Base-by-base conservation (phyloP, 352 stramenopile genomes). In the Plasmopara halstedii region DNA sequence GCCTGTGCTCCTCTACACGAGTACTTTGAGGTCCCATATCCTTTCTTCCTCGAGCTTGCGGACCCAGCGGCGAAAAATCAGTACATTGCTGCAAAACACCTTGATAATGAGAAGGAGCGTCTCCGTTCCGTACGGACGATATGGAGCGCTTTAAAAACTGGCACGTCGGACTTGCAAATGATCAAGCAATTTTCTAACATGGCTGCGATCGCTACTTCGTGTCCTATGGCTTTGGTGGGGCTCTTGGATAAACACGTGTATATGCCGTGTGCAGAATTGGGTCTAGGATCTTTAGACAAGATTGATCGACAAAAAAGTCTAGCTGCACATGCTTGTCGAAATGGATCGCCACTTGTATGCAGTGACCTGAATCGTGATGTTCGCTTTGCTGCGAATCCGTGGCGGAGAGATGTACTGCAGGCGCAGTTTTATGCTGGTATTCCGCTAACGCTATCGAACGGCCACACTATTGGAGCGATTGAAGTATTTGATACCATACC, bases 341-440 rank as follows among this genome's bases (percentile, higher is more conserved):
- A 76, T 23, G 69, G 74, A 34, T 70, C 67, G 4, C 82, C 82
- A 4, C 56, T 94, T 7, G 77, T 94, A 9, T 91, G 79, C 58
- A 81, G 74, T 43, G 75, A 94, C 53, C 48, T 88, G 37, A 64
- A 50, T n/a, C 59, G 50, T 10, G 82, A 94, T 38, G 61, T 89
- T 5, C 82, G 82, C 9, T 94, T 94, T 46, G 56, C 72, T 0
- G 67, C 66, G 4, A 94, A 94, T 48, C 61, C 67, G 32, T 88
- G 70, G 64, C 73, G 77, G 21, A 65, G 74, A 32, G 67, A 80
- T 57, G 83, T 57, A 26, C 50, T 56, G 48, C 70, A 41, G 56
- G 62, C 43, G 49, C 53, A 59, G 34, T 94, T 94, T 45, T 94
- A 95, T 56, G 83, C 82, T 1, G 85, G 81, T 22, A 91, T 91